Evolutionary conservation across 305 asterid species (phyloP), one percentile per base, ranked within the genome.

Genomic region (Andrographis paniculata): DNA sequence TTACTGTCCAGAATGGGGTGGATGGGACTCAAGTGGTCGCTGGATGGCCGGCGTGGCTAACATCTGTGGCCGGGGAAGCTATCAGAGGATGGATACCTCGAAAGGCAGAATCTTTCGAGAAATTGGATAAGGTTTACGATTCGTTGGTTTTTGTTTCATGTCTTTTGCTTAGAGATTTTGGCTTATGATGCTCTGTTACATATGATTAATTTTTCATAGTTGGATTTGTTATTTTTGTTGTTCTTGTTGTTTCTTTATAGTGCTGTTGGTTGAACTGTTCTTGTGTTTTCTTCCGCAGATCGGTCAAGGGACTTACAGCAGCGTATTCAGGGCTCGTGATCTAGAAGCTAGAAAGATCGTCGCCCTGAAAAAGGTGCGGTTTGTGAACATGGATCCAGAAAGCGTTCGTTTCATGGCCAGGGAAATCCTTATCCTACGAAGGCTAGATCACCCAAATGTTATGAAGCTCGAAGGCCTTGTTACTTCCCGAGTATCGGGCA

Each of bases 331-430:
- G 71, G 94, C 96, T 23, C 83, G 79, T 61, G 96, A 86, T 62
- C 80, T 86, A 56, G 94, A 86, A 68, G 75, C 81, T 18, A 80
- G 78, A 50, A 79, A 78, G 63, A 53, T 74, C 31, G 96, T 86
- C 53, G 96, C 96, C 11, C 42, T 86, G 58, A 86, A 86, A 69
- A 82, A 86, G 68, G 93, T 86, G 63, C 78, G 94, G 24, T 86
- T 86, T 60, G 74, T 71, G 31, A 86, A 82, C 73, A 75, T n/a
- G n/a, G n/a, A n/a, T n/a, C n/a, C n/a, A n/a, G n/a, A n/a, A n/a
- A n/a, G n/a, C n/a, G n/a, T n/a, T 82, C 93, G 96, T 82, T 62
- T 94, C 96, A 62, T 82, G 96, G 87, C 96, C 11, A 68, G 96
- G 73, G 96, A 86, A 74, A 86, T 86, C 61, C 76, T 77, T 63